Evolutionary conservation across 208 protist genomes (phyloP).

Genomic region (Leishmania arabica): DNA sequence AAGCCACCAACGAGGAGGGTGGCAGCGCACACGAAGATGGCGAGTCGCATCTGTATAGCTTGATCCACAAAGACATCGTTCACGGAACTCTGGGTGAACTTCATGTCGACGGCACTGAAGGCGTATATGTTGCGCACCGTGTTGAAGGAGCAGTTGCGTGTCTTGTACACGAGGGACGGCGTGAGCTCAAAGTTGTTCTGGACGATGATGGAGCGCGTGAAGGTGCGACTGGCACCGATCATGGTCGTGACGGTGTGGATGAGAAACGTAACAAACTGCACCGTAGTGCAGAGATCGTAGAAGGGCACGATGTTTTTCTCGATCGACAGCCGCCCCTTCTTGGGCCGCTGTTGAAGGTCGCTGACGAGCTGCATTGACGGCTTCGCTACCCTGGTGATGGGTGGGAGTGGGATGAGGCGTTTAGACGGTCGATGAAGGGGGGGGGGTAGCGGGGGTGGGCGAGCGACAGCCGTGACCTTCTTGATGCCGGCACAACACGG

Average conservation of each 20-base stretch:
- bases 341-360: constrained; percentile 68
- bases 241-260: constrained; percentile 54
- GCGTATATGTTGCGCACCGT: constrained; percentile 59
- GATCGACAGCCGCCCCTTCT: constrained; percentile 60
- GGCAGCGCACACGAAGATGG: constrained; percentile 58
- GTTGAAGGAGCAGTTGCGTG: constrained; percentile 40
- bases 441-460: background rate
- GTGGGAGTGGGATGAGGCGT: too few species aligned
- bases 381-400: background rate
- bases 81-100: constrained; percentile 32
- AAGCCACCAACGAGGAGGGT: constrained; percentile 48
- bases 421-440: background rate
- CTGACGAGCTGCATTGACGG: constrained; percentile 73
- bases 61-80: constrained; percentile 78
- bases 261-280: constrained; percentile 60
- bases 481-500: background rate
- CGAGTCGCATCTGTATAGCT: constrained; percentile 63
- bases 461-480: background rate
- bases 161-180: constrained; percentile 49
- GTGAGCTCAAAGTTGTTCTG: constrained; percentile 42
- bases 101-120: constrained; percentile 51
- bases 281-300: constrained; percentile 54
- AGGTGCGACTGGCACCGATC: constrained; percentile 51
- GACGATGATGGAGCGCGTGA: constrained; percentile 47
- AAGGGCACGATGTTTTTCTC: constrained; percentile 65